Conservation (phyloP, 768 basidiomycete species). For the Stropharia rugosoannulata region DNA sequence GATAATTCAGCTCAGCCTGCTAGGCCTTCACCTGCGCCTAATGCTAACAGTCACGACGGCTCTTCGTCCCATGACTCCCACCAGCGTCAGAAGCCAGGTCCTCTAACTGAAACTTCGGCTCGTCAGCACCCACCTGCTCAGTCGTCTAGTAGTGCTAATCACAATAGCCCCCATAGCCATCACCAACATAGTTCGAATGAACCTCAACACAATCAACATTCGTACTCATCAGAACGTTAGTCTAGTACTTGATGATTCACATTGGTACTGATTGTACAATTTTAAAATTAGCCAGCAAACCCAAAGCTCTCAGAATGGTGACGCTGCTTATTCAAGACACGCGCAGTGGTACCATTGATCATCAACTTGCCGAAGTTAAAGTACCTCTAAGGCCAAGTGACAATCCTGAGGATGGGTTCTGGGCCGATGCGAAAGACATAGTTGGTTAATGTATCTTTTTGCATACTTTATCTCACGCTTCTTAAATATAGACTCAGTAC, state of each 20-base stretch:
- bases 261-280: not conserved
- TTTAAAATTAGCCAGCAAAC: constrained; percentile 9
- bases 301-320: constrained; percentile 45
- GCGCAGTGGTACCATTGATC: constrained; percentile 52
- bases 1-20: no score
- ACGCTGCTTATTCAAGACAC: constrained; percentile 68
- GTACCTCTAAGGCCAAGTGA: constrained; percentile 53
- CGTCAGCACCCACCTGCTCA: no score
- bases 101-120: no score
- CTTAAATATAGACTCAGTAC: constrained; percentile 36
- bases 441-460: constrained; percentile 26
- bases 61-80: no score
- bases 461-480: not conserved
- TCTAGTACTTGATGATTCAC: not conserved
- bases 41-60: no score
- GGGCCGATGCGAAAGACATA: constrained; percentile 70
- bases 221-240: not conserved
- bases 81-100: no score
- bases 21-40: no score
- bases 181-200: no score
- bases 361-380: constrained; percentile 63
- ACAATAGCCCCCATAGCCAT: no score
- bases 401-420: constrained; percentile 55
- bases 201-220: no score
- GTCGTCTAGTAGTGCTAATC: no score